phyloP scores from a whole-genome alignment of 306 rosid species.

The Citrullus amarus region DNA sequence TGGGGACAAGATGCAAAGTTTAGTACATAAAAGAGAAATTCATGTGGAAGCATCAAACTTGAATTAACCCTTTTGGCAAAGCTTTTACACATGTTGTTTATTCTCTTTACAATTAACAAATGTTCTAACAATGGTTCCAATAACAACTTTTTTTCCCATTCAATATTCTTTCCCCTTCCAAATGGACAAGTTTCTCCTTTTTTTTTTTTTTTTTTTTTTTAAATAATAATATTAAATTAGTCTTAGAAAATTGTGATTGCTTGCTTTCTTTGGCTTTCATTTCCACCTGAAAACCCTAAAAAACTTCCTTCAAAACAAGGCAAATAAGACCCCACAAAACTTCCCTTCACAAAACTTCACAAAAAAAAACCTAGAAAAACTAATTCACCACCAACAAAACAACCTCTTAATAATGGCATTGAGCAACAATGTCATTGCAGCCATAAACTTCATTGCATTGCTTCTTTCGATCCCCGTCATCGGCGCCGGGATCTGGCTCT shows the following conservation, averaged over 20 bases:
- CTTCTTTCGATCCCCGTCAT: slow-evolving; percentile 80
- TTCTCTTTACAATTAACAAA: neutral
- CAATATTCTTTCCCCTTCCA: slow-evolving; percentile 3
- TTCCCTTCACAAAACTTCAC: neutral
- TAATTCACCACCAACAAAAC: neutral
- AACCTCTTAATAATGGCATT: slow-evolving; percentile 40
- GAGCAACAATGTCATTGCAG: slow-evolving; percentile 75
- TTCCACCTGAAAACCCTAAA: neutral
- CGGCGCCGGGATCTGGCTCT: slow-evolving; percentile 83
- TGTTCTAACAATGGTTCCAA: neutral
- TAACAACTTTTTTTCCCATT: neutral
- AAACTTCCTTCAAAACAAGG: neutral
- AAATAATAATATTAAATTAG: neutral
- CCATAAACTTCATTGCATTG: slow-evolving; percentile 57
- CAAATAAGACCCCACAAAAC: neutral
- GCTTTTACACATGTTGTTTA: neutral
- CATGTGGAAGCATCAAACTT: neutral
- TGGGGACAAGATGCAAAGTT: neutral
- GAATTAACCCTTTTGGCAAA: neutral
- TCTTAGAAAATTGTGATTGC: neutral
- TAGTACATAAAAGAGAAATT: neutral
- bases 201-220: neutral
- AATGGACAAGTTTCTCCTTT: slow-evolving; percentile 1
- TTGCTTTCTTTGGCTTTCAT: neutral
- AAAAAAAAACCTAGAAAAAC: neutral